These are phyloP conservation scores for Blastomyces silverae DNA, from an alignment of 2,329 filamentous ascomycete genomes.

Conservation along the genomic window DNA sequence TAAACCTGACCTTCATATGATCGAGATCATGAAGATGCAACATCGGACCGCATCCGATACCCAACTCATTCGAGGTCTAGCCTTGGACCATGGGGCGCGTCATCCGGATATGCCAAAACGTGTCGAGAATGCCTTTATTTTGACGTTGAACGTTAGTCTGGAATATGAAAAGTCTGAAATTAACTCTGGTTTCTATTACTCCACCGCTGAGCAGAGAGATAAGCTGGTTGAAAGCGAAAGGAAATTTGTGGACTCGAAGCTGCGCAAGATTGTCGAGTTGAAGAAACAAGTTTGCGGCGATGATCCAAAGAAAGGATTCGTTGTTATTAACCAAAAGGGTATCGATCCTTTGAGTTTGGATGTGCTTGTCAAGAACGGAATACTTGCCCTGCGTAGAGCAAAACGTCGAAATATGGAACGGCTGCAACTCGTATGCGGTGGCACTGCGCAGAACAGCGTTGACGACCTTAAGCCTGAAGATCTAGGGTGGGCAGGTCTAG, in stretches of 20 bases:
- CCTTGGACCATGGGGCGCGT: conserved; percentile 87
- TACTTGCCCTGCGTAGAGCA: conserved; percentile 84
- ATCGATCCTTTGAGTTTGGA: conserved; percentile 95
- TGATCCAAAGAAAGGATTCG: conserved; percentile 90
- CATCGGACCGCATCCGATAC: conserved; percentile 94
- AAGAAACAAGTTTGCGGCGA: conserved; percentile 97
- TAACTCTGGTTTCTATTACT: conserved; percentile 99
- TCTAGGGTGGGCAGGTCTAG: conserved; percentile 89
- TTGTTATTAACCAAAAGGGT: conserved; percentile 98
- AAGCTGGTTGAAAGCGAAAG: conserved; percentile 98
- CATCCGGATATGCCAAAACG: conserved; percentile 98
- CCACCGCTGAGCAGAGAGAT: conserved; percentile 89
- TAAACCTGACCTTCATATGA: conserved; percentile 97
- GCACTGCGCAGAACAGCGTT: conserved; percentile 87
- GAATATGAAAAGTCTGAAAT: conserved; percentile 99
- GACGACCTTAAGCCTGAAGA: conserved; percentile 83
- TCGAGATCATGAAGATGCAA: conserved; percentile 99
- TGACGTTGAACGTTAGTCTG: conserved; percentile 91
- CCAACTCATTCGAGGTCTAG: conserved; percentile 86
- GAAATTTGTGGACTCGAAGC: conserved; percentile 88
- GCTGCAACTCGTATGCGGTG: conserved; percentile 88
- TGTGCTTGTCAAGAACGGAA: conserved; percentile 95
- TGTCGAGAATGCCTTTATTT: conserved; percentile 88
- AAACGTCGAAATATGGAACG: conserved; percentile 99
- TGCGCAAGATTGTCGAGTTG: conserved; percentile 93